phyloP scores from a whole-genome alignment of 2,329 filamentous ascomycete species.

The Didymella sp. region DNA sequence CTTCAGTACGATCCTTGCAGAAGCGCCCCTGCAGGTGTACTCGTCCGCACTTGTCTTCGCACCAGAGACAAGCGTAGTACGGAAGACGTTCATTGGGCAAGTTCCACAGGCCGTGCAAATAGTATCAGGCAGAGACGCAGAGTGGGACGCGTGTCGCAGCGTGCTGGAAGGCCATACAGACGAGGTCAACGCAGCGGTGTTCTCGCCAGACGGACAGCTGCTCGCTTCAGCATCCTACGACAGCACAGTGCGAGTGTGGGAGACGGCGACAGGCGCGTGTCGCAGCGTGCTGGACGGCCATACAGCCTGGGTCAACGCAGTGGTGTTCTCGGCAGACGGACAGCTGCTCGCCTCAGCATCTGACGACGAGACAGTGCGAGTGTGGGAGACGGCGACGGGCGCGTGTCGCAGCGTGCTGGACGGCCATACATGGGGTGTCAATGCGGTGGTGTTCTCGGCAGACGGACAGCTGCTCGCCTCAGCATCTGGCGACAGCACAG shows the following conservation, averaged over 20 bases:
- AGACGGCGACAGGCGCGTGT: too few species aligned
- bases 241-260: too few species aligned
- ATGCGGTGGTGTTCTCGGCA: slow-evolving; percentile 19
- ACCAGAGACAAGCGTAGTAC: slow-evolving; percentile 31
- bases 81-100: slow-evolving; percentile 15
- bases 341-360: slow-evolving; percentile 24
- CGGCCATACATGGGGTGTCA: slow-evolving; percentile 13
- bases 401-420: slow-evolving; percentile 12
- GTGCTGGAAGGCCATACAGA: slow-evolving; percentile 13
- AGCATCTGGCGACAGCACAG: slow-evolving; percentile 11
- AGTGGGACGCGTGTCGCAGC: slow-evolving; percentile 11
- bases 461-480: slow-evolving; percentile 23
- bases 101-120: too few species aligned
- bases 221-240: slow-evolving; percentile 26
- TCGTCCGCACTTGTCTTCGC: slow-evolving; percentile 49
- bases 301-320: slow-evolving; percentile 67
- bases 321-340: slow-evolving; percentile 27
- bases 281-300: slow-evolving; percentile 12
- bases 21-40: slow-evolving; percentile 49
- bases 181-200: slow-evolving; percentile 67
- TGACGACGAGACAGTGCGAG: slow-evolving; percentile 18
- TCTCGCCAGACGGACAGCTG: slow-evolving; percentile 25
- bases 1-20: slow-evolving; percentile 33
- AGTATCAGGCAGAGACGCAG: too few species aligned
- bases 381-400: slow-evolving; percentile 23